Conservation (phyloP, 345 rosid genomes). For the Clausena lansium region DNA sequence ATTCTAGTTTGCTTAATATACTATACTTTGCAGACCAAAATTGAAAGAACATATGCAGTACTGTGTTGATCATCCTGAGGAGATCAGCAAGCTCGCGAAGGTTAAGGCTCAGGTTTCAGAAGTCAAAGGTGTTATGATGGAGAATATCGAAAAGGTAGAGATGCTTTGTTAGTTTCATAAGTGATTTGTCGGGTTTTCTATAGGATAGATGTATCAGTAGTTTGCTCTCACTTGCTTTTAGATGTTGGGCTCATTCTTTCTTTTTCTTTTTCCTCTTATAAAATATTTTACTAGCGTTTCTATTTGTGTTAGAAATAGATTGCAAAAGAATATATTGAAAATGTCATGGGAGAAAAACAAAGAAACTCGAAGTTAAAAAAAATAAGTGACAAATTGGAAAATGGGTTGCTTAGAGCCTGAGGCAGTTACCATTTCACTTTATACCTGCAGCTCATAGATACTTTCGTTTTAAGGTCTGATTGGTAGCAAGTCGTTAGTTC, state of each 20-base stretch:
- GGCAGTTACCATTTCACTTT: not conserved
- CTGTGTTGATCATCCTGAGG: slow-evolving; percentile 36
- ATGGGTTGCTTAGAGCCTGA: not conserved
- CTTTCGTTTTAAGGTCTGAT: not conserved
- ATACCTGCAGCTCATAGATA: not conserved
- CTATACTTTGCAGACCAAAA: slow-evolving; percentile 26
- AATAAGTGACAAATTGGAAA: not conserved
- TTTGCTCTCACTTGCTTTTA: not conserved
- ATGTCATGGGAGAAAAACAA: not conserved
- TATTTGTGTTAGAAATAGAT: not conserved
- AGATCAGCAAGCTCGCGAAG: slow-evolving; percentile 51
- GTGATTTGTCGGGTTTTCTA: not conserved
- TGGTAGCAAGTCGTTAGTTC: not conserved
- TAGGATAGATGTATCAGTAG: not conserved
- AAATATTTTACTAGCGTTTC: not conserved
- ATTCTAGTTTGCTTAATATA: not conserved
- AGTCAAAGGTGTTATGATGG: slow-evolving; percentile 60
- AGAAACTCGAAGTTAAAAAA: not conserved
- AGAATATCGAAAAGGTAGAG: slow-evolving; percentile 48
- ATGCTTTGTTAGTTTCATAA: not conserved
- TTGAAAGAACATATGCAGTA: slow-evolving; percentile 53
- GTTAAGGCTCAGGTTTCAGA: slow-evolving; percentile 60
- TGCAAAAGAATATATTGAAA: not conserved
- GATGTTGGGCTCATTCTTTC: not conserved
- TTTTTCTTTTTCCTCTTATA: not conserved